Percentiles rank a stretch among this genome's conserved stretches.
These are phyloP conservation scores for Cicer chorassanicum DNA, from an alignment of 306 rosid genomes.

Conservation along the genomic window DNA sequence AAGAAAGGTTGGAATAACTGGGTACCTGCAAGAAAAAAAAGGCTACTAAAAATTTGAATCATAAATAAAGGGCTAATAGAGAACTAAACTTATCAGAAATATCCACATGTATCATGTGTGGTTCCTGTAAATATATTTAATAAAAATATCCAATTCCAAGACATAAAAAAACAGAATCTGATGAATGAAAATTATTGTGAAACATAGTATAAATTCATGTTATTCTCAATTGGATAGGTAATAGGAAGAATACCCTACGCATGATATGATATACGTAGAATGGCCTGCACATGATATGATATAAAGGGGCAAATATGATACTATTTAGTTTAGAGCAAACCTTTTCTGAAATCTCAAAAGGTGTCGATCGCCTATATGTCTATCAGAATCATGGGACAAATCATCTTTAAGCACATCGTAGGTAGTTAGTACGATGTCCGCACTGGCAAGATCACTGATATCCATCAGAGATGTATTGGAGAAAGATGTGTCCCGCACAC, in stretches of 20 bases:
- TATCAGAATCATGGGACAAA: conserved; percentile 88
- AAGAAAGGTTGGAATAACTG: conserved; percentile 87
- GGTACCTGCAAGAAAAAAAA: conserved; percentile 64
- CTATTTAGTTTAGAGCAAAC: conserved; percentile 53
- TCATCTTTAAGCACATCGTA: conserved; percentile 95
- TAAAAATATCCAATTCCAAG: conserved; percentile 22
- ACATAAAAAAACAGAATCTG: conserved; percentile 21
- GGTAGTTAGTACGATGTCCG: conserved; percentile 89
- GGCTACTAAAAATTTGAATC: conserved; percentile 31
- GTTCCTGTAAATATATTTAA: conserved; percentile 17
- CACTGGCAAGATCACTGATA: conserved; percentile 68
- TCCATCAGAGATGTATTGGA: conserved; percentile 59
- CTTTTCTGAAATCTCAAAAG: conserved; percentile 91
- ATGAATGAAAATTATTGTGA: not conserved
- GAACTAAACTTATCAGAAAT: not conserved
- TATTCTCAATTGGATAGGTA: conserved; percentile 22
- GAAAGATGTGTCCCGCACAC: conserved; percentile 72
- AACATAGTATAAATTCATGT: conserved; percentile 19
- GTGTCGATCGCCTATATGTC: conserved; percentile 92
- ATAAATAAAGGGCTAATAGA: conserved; percentile 14
- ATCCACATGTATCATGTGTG: conserved; percentile 5
- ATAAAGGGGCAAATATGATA: conserved; percentile 30
- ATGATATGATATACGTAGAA: conserved; percentile 12
- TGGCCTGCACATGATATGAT: conserved; percentile 31
- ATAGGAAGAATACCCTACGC: conserved; percentile 21